Evolutionary conservation across 805 yeast species (phyloP), one percentile per base, ranked within the genome.

Genomic region (Candida methanosorbosa): DNA sequence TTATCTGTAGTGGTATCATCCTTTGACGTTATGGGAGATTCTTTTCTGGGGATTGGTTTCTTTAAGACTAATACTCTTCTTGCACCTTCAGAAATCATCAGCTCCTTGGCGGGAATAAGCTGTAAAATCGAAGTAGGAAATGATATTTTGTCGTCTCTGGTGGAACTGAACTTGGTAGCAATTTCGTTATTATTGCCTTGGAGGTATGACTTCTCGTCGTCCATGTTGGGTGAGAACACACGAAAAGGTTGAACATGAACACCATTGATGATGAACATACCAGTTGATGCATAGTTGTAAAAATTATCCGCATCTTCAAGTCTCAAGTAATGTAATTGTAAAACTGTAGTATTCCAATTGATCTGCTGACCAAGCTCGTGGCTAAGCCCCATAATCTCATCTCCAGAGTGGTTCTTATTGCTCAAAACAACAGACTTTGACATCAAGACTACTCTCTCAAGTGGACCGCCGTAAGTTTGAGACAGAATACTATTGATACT

Each of bases 401-500:
- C 15, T 11, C 7, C n/a, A 9, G 6, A 8, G 7, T 11, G n/a
- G 12, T 24, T 21, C 23, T 21, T 21, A 11, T 21, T 21, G n/a
- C n/a, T n/a, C 11, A 8, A 9, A 21, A 9, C 23, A 21, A 21
- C n/a, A 9, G 13, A 15, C 18, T 21, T 20, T 12, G 21, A 15
- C 21, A 14, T 22, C 19, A 30, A 23, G 12, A 53, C 58, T 4
- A 78, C 45, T 33, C 64, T 66, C 41, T 79, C 84, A 33, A 82
- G 54, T 0, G 85, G 82, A 0, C 94, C 94, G 2, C 92, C 88
- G 43, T 66, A 61, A 0, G 80, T 59, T 35, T 74, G 81, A 1
- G 73, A 49, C 15, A 82, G 43, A 9, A 81, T 56, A 26, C 73
- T 61, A 17, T 61, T 61, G 8, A 76, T 42, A 8, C 80, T 75